Percentiles rank a stretch among this genome's conserved stretches.
phyloP scores from a whole-genome alignment of 2,329 filamentous ascomycete genomes.

The Paracorniculantispora psalliotae region DNA sequence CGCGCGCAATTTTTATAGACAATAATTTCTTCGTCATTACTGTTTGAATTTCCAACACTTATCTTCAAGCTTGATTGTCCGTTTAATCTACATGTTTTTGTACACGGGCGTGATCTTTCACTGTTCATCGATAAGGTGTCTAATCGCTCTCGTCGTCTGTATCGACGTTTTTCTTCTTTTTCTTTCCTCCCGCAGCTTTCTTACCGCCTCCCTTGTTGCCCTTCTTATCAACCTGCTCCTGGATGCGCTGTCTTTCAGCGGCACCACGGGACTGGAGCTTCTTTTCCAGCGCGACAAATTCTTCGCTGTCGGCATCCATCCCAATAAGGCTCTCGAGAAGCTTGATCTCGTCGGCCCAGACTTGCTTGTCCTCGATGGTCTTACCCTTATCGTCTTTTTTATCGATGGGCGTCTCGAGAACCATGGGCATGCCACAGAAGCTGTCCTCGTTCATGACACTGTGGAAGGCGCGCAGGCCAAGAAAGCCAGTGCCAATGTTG shows the following conservation, averaged over 20 bases:
- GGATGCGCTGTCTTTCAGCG: conserved; percentile 67
- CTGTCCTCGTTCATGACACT: conserved; percentile 77
- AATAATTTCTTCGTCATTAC: neutral
- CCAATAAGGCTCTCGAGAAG: conserved; percentile 82
- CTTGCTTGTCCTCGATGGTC: conserved; percentile 67
- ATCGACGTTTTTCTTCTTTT: conserved; percentile 30
- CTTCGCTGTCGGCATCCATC: conserved; percentile 69
- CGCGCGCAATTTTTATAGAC: neutral
- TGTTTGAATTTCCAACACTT: neutral
- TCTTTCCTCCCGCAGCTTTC: conserved; percentile 28
- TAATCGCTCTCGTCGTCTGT: conserved; percentile 31
- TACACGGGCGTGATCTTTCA: neutral
- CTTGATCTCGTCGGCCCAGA: conserved; percentile 95
- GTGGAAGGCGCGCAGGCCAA: conserved; percentile 87
- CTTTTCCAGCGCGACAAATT: conserved; percentile 63
- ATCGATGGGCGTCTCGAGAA: conserved; percentile 94
- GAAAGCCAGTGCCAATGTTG: conserved; percentile 92
- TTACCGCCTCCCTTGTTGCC: conserved; percentile 37
- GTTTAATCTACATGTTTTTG: neutral
- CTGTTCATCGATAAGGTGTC: neutral
- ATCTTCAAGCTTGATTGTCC: neutral
- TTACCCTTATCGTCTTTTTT: conserved; percentile 60
- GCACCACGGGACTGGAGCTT: conserved; percentile 63
- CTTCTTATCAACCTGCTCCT: conserved; percentile 76
- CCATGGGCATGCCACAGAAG: conserved; percentile 78